phyloP scores from a whole-genome alignment of 306 rosid species.

The Morella rubra region DNA sequence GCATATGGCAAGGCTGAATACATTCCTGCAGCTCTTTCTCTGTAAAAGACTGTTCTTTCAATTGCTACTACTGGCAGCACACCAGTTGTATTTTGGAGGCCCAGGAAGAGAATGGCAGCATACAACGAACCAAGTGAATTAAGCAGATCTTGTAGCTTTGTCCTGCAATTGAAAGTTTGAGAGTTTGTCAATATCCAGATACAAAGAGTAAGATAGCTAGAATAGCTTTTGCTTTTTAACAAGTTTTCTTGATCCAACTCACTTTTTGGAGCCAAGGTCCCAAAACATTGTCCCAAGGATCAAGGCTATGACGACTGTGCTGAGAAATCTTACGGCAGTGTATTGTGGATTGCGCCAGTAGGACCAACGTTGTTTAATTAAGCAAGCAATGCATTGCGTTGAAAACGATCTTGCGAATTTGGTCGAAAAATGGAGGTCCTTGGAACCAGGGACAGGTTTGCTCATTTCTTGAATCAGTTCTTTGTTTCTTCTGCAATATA shows the following conservation, averaged over 20 bases:
- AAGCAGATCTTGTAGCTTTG: slow-evolving; percentile 42
- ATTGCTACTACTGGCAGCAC: slow-evolving; percentile 75
- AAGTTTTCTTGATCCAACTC: slow-evolving; percentile 17
- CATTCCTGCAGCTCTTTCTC: slow-evolving; percentile 92
- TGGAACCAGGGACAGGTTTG: slow-evolving; percentile 49
- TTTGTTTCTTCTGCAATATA: slow-evolving; percentile 59
- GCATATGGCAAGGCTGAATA: slow-evolving; percentile 76
- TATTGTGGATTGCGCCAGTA: slow-evolving; percentile 67
- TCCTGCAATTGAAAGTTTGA: slow-evolving; percentile 30
- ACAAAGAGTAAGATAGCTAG: no score
- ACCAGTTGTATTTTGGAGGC: slow-evolving; percentile 55
- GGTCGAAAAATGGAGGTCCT: slow-evolving; percentile 52
- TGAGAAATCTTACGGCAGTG: slow-evolving; percentile 50
- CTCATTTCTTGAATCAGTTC: slow-evolving; percentile 50
- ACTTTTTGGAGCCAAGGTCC: slow-evolving; percentile 73
- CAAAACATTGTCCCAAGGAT: slow-evolving; percentile 75
- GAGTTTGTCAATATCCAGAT: no score
- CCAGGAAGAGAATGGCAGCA: slow-evolving; percentile 59
- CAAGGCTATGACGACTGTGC: slow-evolving; percentile 47
- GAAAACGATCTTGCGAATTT: slow-evolving; percentile 48
- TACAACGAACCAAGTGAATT: slow-evolving; percentile 81
- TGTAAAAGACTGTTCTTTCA: slow-evolving; percentile 78
- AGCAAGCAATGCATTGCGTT: slow-evolving; percentile 54
- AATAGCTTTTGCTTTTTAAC: not conserved
- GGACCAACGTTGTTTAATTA: slow-evolving; percentile 75